Conservation (phyloP, 2,329 filamentous ascomycete species). For the Penicillium verrucosum region DNA sequence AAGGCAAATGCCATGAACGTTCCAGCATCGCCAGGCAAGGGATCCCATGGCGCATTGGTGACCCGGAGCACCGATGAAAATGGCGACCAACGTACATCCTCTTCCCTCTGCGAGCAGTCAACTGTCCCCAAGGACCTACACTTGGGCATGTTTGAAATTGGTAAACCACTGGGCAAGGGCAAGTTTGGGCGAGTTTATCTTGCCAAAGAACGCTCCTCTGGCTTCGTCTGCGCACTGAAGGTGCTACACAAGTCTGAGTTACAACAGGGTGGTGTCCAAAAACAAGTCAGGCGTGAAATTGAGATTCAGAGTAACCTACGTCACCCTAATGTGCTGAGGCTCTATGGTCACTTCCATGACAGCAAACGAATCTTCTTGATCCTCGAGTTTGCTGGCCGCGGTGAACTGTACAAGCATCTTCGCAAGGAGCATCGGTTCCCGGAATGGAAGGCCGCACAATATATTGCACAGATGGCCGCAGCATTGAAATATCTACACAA, state of each 20-base stretch:
- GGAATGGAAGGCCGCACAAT: slow-evolving; percentile 82
- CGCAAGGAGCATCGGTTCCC: slow-evolving; percentile 75
- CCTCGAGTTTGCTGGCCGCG: slow-evolving; percentile 79
- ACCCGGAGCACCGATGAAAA: slow-evolving; percentile 49
- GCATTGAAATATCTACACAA: slow-evolving; percentile 87
- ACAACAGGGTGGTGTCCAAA: slow-evolving; percentile 76
- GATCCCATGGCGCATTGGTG: slow-evolving; percentile 44
- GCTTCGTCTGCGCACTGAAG: slow-evolving; percentile 83
- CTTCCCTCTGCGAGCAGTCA: slow-evolving; percentile 57
- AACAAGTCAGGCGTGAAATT: slow-evolving; percentile 82
- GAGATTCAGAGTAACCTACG: slow-evolving; percentile 86
- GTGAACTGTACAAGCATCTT: slow-evolving; percentile 84
- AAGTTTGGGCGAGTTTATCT: slow-evolving; percentile 87
- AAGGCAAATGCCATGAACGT: slow-evolving; percentile 54
- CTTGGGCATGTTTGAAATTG: slow-evolving; percentile 92
- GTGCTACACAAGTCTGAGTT: slow-evolving; percentile 82
- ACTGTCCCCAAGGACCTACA: slow-evolving; percentile 62
- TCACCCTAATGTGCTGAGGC: slow-evolving; percentile 78
- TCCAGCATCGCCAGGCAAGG: slow-evolving; percentile 62
- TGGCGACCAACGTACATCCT: slow-evolving; percentile 34
- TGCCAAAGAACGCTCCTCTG: slow-evolving; percentile 71
- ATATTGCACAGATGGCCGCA: slow-evolving; percentile 86
- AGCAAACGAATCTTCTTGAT: slow-evolving; percentile 84
- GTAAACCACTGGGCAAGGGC: slow-evolving; percentile 78
- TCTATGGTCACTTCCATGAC: slow-evolving; percentile 88